Evolutionary conservation across 768 basidiomycete species (phyloP).

Genomic region (Dentipellis sp.): DNA sequence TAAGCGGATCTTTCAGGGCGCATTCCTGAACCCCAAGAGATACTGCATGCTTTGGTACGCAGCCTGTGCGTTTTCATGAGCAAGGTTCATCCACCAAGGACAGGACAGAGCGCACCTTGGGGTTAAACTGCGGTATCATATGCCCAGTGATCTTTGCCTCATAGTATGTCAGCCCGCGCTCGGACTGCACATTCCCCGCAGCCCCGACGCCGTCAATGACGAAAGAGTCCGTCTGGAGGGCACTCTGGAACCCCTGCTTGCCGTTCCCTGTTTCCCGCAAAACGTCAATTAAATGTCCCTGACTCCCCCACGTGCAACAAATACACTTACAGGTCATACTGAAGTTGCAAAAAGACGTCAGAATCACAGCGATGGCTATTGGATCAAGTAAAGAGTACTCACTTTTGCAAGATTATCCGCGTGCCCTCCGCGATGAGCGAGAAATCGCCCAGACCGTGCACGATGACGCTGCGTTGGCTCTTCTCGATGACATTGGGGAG

Average conservation of each 20-base stretch:
- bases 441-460: constrained; percentile 6
- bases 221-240: constrained; percentile 8
- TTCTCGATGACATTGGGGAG: constrained; percentile 9
- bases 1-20: background rate
- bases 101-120: background rate
- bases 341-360: background rate
- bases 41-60: background rate
- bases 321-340: constrained; percentile 14
- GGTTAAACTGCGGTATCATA: constrained; percentile 13
- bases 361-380: background rate
- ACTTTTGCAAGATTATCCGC: constrained; percentile 13
- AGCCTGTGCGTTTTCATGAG: background rate
- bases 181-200: constrained; percentile 10
- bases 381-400: background rate
- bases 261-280: constrained; percentile 4
- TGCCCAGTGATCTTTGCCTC: constrained; percentile 12
- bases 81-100: background rate
- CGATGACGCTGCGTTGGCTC: constrained; percentile 4
- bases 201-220: constrained; percentile 11
- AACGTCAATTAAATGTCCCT: no score
- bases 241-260: constrained; percentile 9
- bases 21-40: background rate
- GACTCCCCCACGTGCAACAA: no score
- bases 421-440: constrained; percentile 7
- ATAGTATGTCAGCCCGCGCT: constrained; percentile 12